A percentile compares a stretch with the other conserved stretches of the same genome.
These are phyloP conservation scores for Pulveroboletus sp. DNA, from an alignment of 768 basidiomycete species.

Conservation along the genomic window DNA sequence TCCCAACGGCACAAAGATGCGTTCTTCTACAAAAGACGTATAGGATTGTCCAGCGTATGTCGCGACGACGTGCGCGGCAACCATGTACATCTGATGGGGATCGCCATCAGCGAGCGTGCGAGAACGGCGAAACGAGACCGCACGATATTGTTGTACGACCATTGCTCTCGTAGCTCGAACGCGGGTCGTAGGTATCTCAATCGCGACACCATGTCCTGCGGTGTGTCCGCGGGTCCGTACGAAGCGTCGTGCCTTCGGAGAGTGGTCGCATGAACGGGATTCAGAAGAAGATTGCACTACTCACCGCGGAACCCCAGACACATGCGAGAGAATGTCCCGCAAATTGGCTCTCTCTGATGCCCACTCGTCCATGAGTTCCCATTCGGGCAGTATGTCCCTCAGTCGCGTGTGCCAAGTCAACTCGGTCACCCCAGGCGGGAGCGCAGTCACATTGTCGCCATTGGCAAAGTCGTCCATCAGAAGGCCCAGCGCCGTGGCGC, in stretches of 20 bases:
- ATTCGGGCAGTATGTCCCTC: slow-evolving; percentile 37
- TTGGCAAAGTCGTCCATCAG: slow-evolving; percentile 39
- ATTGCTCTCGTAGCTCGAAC: slow-evolving; percentile 35
- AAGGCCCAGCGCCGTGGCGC: slow-evolving; percentile 37
- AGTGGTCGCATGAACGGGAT: neutral
- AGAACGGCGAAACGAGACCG: neutral
- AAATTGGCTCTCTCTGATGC: slow-evolving; percentile 35
- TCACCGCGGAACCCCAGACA: slow-evolving; percentile 39
- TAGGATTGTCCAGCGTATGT: slow-evolving; percentile 33
- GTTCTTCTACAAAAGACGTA: slow-evolving; percentile 38
- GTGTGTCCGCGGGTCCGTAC: slow-evolving; percentile 27
- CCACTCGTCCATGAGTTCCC: slow-evolving; percentile 40
- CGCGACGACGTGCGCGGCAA: slow-evolving; percentile 32
- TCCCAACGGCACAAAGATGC: slow-evolving; percentile 38
- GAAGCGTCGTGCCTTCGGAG: slow-evolving; percentile 34
- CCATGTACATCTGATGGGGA: slow-evolving; percentile 37
- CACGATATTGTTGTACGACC: slow-evolving; percentile 39
- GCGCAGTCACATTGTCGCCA: slow-evolving; percentile 32
- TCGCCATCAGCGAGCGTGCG: neutral
- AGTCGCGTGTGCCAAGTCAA: slow-evolving; percentile 38
- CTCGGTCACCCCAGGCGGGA: slow-evolving; percentile 29
- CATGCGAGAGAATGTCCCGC: slow-evolving; percentile 38
- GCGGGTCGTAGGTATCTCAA: slow-evolving; percentile 31
- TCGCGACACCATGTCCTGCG: slow-evolving; percentile 19
- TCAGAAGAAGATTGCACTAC: neutral